These are phyloP conservation scores for Rhodotorula diobovata DNA, from an alignment of 768 basidiomycete species.

Conservation along the genomic window DNA sequence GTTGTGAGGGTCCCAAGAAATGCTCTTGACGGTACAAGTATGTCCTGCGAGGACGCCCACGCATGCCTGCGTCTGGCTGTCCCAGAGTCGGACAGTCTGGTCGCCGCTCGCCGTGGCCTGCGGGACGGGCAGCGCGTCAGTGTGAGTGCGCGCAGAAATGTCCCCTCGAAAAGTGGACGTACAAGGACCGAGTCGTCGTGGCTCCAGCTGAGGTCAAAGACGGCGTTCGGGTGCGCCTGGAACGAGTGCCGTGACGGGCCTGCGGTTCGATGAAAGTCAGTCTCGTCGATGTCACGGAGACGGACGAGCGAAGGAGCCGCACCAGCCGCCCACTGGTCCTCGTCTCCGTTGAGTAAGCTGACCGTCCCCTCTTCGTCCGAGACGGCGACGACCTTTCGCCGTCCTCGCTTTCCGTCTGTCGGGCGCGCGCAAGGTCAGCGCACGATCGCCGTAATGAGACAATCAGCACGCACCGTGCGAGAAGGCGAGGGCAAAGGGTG, in stretches of 20 bases:
- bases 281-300: accelerated
- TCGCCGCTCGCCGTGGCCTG: constrained; percentile 46
- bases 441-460: accelerated
- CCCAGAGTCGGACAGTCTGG: constrained; percentile 39
- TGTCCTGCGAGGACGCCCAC: constrained; percentile 40
- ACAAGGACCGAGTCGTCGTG: constrained; percentile 40
- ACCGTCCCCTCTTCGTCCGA: constrained; percentile 43
- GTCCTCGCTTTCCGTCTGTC: constrained; percentile 39
- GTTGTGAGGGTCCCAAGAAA: constrained; percentile 43
- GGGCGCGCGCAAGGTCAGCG: neutral
- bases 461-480: constrained; percentile 31
- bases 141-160: neutral
- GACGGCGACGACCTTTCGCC: constrained; percentile 39
- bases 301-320: neutral
- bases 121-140: too few relatives aligned
- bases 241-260: constrained; percentile 27
- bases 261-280: neutral
- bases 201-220: constrained; percentile 46
- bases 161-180: neutral
- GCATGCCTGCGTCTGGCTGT: constrained; percentile 36
- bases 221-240: constrained; percentile 44
- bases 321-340: constrained; percentile 35
- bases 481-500: constrained; percentile 43
- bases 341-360: constrained; percentile 38
- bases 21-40: constrained; percentile 42